Evolutionary conservation across 2,329 filamentous ascomycete genomes (phyloP), one percentile per base, ranked within the genome.

Genomic region (Balansia obtecta): DNA sequence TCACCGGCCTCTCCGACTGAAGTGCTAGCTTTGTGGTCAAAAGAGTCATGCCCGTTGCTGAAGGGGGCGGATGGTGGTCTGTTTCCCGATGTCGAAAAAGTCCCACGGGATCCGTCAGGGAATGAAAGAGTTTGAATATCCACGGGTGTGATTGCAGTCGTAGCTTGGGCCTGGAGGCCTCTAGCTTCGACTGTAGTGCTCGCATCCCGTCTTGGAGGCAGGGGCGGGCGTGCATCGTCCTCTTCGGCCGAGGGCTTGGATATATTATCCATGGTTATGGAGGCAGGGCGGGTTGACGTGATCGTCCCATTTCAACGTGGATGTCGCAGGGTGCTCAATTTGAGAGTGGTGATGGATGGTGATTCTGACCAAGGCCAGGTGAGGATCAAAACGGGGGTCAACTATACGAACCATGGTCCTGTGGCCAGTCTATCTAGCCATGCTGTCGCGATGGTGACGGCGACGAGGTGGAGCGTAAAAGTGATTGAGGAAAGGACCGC

Each of bases 131-230:
- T 87, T 58, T 88, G 85, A 50, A 90, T 83, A 57, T 91, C 89
- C 54, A 89, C 76, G 15, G 88, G 77, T 0, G 88, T 91, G 13
- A 97, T 62, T 10, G 89, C 89, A 1, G 89, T 96, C 3, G 90
- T 96, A 45, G 91, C 81, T 52, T 80, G 82, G 1, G 85, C 82
- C 55, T 71, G 73, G 50, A 72, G 61, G 65, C 67, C 55, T 66
- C 66, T 57, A 44, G 68, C 10, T 53, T 75, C 64, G 54, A 68
- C 45, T 40, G 64, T 57, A 42, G 62, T 54, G 49, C 61, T 67
- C 27, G 65, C 66, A 20, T 64, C 56, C 45, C 71, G 71, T 51
- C 76, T 71, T 30, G 77, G 74, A n/a, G 77, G 78, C 48, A 80
- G 69, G 49, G 76, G 76, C 55, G 77, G 77, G 50, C 73, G 74